Conservation (phyloP, 805 yeast genomes). For the Candida sakaeoensis region DNA sequence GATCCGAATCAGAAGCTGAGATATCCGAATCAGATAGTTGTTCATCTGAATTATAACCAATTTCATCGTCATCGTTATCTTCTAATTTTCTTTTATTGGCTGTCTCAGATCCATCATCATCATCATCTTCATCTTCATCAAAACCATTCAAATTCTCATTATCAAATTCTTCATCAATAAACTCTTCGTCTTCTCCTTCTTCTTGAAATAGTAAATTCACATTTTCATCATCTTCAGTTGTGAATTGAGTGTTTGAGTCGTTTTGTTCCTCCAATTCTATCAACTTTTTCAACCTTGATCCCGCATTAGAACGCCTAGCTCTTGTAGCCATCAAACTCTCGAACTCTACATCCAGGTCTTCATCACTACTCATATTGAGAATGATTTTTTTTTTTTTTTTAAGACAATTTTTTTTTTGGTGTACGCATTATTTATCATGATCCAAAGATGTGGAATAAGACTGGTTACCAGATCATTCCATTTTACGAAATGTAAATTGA, state of each 20-base stretch:
- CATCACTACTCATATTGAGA: slow-evolving; percentile 4
- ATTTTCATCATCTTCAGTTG: slow-evolving; percentile 69
- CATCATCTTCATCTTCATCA: slow-evolving; percentile 17
- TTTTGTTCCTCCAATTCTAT: slow-evolving; percentile 62
- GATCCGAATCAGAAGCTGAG: slow-evolving; percentile 50
- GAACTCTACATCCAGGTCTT: slow-evolving; percentile 32
- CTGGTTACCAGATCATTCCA: not conserved
- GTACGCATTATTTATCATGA: slow-evolving; percentile 3
- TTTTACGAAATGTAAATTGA: not conserved
- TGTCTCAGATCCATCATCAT: slow-evolving; percentile 18
- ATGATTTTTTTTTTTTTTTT: not conserved
- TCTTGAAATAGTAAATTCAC: slow-evolving; percentile 68
- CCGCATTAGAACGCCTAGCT: slow-evolving; percentile 82
- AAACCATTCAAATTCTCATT: slow-evolving; percentile 14
- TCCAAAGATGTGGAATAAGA: not conserved
- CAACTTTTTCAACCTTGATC: slow-evolving; percentile 71
- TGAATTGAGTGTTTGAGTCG: slow-evolving; percentile 23
- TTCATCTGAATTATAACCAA: slow-evolving; percentile 39
- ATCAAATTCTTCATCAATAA: slow-evolving; percentile 22
- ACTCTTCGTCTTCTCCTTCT: slow-evolving; percentile 31
- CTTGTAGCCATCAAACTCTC: slow-evolving; percentile 67
- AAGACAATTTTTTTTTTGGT: not conserved
- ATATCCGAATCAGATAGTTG: slow-evolving; percentile 55
- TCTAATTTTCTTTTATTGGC: slow-evolving; percentile 13
- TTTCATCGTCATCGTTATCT: slow-evolving; percentile 13